Base-by-base conservation (phyloP, 257 asterid genomes). In the Penstemon eatonii region DNA sequence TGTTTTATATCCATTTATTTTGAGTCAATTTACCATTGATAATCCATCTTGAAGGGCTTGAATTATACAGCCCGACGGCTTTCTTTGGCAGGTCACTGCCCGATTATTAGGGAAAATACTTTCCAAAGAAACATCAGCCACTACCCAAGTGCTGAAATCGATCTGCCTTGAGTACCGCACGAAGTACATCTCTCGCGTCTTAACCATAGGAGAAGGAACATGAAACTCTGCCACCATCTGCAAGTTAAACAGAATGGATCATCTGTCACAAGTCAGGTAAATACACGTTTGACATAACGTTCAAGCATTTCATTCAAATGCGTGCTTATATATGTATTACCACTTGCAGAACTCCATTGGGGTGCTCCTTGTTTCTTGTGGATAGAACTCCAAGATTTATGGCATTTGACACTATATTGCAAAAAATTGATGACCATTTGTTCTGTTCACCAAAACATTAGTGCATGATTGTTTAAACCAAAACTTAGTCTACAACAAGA, bases 41-140 rank as follows among this genome's bases (percentile, higher is more conserved):
- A 75, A 56, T 47, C 85, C 84, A 53, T 70, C 72, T 65, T 68
- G 78, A 65, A 81, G 73, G 63, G 78, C 79, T 77, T 83, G 81
- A 41, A 85, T 81, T 15, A 87, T 36, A 73, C 89, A 85, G 38
- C 91, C 95, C 7, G 95, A 85, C 59, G 91, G 91, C 65, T 74
- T 83, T 70, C 84, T 83, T 60, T 61, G 80, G 64, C 70, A 70
- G 39, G 66, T 68, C 33, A 56, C 19, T 15, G 38, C 49, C 52
- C 76, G 81, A 69, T 60, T 25, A 25, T 25, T 74, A 5, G 85
- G 87, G 69, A 79, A 76, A 57, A 87, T 39, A 15, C 64, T 67
- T 42, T 87, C 95, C 69, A 85, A 63, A 18, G 89, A 87, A 56
- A 85, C 81, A 70, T 87, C 90, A n/a, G 69, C 61, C 25, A 84